These are phyloP conservation scores for Arctium minus DNA, from an alignment of 129 eudicot genomes.

Conservation along the genomic window DNA sequence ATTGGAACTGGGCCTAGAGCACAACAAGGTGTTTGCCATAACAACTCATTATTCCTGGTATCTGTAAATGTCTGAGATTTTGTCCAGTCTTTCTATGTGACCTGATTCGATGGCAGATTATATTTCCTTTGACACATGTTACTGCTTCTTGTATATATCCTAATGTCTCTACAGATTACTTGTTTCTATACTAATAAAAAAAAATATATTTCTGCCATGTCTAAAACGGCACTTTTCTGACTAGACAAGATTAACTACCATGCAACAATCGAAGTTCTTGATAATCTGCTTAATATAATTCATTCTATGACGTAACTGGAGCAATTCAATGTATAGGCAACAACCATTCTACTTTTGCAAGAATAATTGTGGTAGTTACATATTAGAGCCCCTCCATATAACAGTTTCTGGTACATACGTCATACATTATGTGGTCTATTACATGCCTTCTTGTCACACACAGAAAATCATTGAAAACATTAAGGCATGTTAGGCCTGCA, in stretches of 20 bases:
- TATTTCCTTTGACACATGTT: not conserved
- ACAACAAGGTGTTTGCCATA: conserved; percentile 46
- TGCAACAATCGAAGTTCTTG: conserved; percentile 49
- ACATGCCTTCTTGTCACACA: not conserved
- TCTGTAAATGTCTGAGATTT: not conserved
- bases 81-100: not conserved
- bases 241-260: not conserved
- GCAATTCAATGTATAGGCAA: too few relatives aligned
- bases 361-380: not conserved
- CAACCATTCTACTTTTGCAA: not conserved
- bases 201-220: not conserved
- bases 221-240: not conserved
- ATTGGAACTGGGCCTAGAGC: conserved; percentile 46
- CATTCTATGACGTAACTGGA: not conserved
- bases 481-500: not conserved
- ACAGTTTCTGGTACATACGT: not conserved
- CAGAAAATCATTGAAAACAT: not conserved
- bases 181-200: not conserved
- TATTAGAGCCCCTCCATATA: not conserved
- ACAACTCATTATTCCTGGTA: not conserved
- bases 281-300: not conserved
- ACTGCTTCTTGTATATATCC: not conserved
- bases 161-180: not conserved
- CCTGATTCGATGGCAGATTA: not conserved
- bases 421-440: not conserved